Percentiles rank a stretch among this genome's conserved stretches.
Evolutionary conservation across 805 yeast genomes (phyloP).

Genomic region (Ogataea neopini): DNA sequence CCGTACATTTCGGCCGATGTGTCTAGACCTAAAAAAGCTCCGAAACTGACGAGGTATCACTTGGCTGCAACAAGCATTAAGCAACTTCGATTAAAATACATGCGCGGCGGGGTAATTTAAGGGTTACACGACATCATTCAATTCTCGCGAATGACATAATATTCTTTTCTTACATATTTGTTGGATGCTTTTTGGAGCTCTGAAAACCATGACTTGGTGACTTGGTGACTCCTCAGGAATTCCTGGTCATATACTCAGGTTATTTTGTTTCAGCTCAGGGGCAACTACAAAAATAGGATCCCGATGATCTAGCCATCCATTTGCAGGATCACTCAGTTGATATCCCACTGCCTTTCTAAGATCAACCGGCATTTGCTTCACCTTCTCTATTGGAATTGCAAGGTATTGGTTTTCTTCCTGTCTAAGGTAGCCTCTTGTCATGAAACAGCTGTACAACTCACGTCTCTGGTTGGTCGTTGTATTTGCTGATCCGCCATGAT

Average conservation of each 20-base stretch:
- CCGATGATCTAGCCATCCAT: constrained; percentile 21
- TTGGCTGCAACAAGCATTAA: too few species aligned
- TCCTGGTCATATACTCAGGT: constrained; percentile 8
- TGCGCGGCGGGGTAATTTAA: too few species aligned
- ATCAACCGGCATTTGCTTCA: constrained; percentile 14
- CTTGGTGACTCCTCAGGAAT: too few species aligned
- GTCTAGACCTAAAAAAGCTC: too few species aligned
- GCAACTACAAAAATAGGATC: constrained; percentile 20
- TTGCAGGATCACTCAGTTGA: constrained; percentile 21
- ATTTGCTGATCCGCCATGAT: constrained; percentile 32
- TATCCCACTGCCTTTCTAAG: constrained; percentile 18
- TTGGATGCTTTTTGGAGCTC: too few species aligned
- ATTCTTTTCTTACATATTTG: too few species aligned
- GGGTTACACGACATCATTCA: too few species aligned
- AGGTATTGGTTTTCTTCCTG: constrained; percentile 32
- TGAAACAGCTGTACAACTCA: constrained; percentile 23
- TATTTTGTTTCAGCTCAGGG: constrained; percentile 14
- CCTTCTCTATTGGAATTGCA: constrained; percentile 20
- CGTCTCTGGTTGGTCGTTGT: constrained; percentile 26
- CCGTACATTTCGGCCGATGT: too few species aligned
- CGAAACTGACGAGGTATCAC: too few species aligned
- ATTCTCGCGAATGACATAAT: too few species aligned
- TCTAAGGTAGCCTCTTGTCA: constrained; percentile 24
- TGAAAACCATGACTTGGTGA: background rate
- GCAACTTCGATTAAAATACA: too few species aligned